A percentile compares a stretch with the other conserved stretches of the same genome.
phyloP scores from a whole-genome alignment of 2,329 filamentous ascomycete species.

The Arthrobotrys megalospora region DNA sequence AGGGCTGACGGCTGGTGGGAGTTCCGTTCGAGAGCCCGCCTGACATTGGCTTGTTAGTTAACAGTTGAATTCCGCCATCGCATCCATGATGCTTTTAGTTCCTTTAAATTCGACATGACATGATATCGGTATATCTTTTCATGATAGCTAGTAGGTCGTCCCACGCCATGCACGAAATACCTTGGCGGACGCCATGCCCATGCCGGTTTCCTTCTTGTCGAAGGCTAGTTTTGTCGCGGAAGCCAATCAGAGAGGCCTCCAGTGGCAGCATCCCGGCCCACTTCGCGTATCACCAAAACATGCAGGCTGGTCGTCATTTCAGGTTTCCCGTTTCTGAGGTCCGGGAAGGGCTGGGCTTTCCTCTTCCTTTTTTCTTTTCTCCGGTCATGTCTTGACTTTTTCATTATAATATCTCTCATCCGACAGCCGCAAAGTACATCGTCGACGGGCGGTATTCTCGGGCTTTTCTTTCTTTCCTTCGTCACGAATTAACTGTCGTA shows the following conservation, averaged over 20 bases:
- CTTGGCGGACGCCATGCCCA: conserved; percentile 21
- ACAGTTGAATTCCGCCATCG: not conserved
- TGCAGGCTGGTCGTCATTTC: conserved; percentile 53
- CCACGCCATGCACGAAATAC: conserved; percentile 18
- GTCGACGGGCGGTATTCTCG: conserved; percentile 8
- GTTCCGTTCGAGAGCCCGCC: conserved; percentile 15
- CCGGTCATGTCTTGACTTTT: conserved; percentile 2
- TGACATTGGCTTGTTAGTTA: conserved; percentile 13
- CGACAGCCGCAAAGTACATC: not conserved
- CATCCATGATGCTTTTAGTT: too few species aligned
- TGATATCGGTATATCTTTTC: not conserved
- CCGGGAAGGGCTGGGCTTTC: conserved; percentile 27
- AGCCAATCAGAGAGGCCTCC: conserved; percentile 37
- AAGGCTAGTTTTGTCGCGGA: conserved; percentile 2
- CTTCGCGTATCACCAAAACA: conserved; percentile 31
- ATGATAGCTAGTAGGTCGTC: conserved; percentile 12
- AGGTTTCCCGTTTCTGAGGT: conserved; percentile 41
- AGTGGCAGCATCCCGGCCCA: conserved; percentile 27
- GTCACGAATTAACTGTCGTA: not conserved
- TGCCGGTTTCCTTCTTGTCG: conserved; percentile 28
- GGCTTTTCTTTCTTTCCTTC: not conserved
- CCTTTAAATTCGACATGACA: not conserved
- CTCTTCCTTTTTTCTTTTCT: conserved; percentile 25
- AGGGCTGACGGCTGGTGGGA: conserved; percentile 24
- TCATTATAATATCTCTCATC: conserved; percentile 18